Conservation (phyloP, 257 asterid genomes). For the Capsicum pubescens region DNA sequence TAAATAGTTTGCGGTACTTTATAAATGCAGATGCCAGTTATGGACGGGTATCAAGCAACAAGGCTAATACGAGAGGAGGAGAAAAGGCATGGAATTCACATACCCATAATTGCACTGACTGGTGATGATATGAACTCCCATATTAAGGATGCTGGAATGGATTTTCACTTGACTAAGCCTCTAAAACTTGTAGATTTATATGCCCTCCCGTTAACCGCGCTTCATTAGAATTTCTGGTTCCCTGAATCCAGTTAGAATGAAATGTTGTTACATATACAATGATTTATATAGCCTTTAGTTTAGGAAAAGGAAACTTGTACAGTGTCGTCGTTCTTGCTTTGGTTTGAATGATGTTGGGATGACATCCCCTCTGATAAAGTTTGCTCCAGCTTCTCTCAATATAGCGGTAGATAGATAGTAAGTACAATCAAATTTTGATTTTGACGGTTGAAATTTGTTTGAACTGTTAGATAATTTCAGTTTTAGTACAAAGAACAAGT, state of each 20-base stretch:
- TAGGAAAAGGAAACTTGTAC: not conserved
- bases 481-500: not conserved
- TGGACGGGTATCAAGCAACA: slow-evolving; percentile 74
- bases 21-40: slow-evolving; percentile 49
- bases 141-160: slow-evolving; percentile 67
- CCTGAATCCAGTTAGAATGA: not conserved
- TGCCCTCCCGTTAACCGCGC: not conserved
- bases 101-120: slow-evolving; percentile 68
- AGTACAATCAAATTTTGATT: not conserved
- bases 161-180: slow-evolving; percentile 67
- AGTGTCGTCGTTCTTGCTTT: not conserved
- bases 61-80: slow-evolving; percentile 60
- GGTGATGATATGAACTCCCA: slow-evolving; percentile 49
- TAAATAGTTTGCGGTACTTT: slow-evolving; percentile 35
- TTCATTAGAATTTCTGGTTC: not conserved
- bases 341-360: not conserved
- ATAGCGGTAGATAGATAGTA: not conserved
- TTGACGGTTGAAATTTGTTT: not conserved
- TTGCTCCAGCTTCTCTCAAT: not conserved
- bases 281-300: not conserved
- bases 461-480: not conserved
- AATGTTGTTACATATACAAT: no score
- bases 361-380: not conserved
- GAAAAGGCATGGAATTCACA: slow-evolving; percentile 45
- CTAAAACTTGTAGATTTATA: slow-evolving; percentile 20